Percentiles rank a stretch among this genome's conserved stretches.
Evolutionary conservation across 1,139 yeast species (phyloP).

Genomic region (Candida dubliniensis): DNA sequence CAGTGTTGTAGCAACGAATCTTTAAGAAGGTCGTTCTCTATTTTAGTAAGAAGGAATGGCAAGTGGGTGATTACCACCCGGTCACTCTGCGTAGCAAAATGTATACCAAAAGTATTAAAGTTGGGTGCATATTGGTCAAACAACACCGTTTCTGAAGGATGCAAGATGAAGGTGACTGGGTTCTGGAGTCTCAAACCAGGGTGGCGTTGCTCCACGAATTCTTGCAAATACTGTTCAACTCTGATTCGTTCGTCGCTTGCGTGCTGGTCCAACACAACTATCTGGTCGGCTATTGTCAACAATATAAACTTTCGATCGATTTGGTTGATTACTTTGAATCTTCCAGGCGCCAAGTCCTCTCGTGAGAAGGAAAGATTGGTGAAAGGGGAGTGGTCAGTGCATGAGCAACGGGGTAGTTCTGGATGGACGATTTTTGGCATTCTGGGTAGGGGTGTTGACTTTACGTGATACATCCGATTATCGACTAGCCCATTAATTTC

Average conservation of each 20-base stretch:
- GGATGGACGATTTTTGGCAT: no score
- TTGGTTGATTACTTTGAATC: constrained; percentile 40
- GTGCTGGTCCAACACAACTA: constrained; percentile 65
- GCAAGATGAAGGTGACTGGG: constrained; percentile 20
- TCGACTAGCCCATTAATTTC: constrained; percentile 11
- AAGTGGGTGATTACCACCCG: constrained; percentile 30
- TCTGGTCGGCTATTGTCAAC: constrained; percentile 25
- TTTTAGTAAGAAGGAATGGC: constrained; percentile 38
- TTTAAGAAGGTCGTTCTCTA: constrained; percentile 30
- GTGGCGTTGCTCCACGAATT: constrained; percentile 21
- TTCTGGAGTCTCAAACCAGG: constrained; percentile 8
- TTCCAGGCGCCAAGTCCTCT: constrained; percentile 10
- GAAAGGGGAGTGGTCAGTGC: background rate
- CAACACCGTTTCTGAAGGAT: constrained; percentile 26
- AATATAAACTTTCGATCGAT: constrained; percentile 62
- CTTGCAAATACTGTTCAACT: constrained; percentile 48
- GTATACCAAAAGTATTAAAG: constrained; percentile 39
- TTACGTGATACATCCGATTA: background rate
- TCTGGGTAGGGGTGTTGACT: background rate
- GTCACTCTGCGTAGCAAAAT: constrained; percentile 18
- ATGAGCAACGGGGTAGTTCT: no score
- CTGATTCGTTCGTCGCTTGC: constrained; percentile 73
- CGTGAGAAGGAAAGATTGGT: constrained; percentile 8
- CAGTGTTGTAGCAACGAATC: constrained; percentile 41
- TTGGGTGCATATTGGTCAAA: constrained; percentile 28